Evolutionary conservation across 1,284 basidiomycete species (phyloP), one percentile per base, ranked within the genome.

Genomic region (Ustilago loliicola): DNA sequence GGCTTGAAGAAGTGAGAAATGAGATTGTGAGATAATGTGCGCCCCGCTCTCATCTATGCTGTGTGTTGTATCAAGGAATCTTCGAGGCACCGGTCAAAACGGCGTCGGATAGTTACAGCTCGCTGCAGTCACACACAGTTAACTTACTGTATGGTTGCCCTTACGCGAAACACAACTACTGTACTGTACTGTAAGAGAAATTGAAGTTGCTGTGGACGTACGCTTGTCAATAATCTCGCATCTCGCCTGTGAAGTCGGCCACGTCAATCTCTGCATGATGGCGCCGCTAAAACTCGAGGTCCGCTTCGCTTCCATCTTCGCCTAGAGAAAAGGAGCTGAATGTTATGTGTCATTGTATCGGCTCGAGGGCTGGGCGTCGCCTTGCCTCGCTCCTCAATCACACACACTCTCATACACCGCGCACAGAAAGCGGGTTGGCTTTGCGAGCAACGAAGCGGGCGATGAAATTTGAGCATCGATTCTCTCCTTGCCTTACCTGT

Each of bases 251-350:
- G n/a, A 19, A 21, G 17, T 21, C 5, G 13, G 7, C 40, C 40
- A 47, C 45, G 45, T 47, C 52, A 53, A 53, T 32, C 27, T 27
- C 45, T 58, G 55, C 56, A 65, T 47, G 50, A 51, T 57, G 66
- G 59, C 59, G 66, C 56, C 54, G 59, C 66, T 67, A 36, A 61
- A 61, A 61, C 59, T 61, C 25, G 59, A 67, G 66, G 29, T 57
- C 59, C 47, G 59, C 66, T 48, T 61, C 50, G 59, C 48, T 34
- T 61, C 45, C 5, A 47, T 6, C 40, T 47, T 47, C 45, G 45
- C 45, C 19, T 47, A 5, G n/a, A 9, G 45, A 10, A 4, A 5
- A 10, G 9, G 36, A 3, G 9, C 17, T 7, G 36, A 38, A 38
- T 47, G 29, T 42, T 23, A 29, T 48, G n/a, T 57, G 21, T 17